phyloP scores from a whole-genome alignment of 129 eudicot genomes.

The Lactuca sativa region DNA sequence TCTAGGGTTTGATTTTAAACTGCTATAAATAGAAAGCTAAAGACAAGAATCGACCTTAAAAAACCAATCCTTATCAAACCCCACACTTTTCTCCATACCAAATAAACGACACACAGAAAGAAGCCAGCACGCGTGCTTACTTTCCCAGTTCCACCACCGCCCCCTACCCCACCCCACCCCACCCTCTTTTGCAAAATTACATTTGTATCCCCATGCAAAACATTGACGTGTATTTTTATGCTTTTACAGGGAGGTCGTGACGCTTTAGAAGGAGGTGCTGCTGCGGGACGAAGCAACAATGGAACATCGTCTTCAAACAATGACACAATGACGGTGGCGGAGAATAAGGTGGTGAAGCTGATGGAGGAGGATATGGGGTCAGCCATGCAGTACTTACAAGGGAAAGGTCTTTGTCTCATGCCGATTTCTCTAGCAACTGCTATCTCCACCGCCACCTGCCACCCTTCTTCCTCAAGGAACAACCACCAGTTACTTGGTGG shows the following conservation, averaged over 20 bases:
- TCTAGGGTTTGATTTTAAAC: background rate
- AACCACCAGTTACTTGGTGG: slow-evolving; percentile 38
- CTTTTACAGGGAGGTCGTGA: slow-evolving; percentile 42
- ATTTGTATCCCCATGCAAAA: slow-evolving; percentile 12
- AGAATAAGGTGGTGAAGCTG: slow-evolving; percentile 78
- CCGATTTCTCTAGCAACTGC: slow-evolving; percentile 95
- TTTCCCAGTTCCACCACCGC: slow-evolving; percentile 49
- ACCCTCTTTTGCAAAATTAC: slow-evolving; percentile 18
- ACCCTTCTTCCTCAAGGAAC: slow-evolving; percentile 48
- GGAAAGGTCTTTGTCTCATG: slow-evolving; percentile 94
- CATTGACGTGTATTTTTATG: background rate
- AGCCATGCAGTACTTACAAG: slow-evolving; percentile 92
- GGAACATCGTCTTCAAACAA: slow-evolving; percentile 51
- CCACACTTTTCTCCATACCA: slow-evolving; percentile 30
- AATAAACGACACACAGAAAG: slow-evolving; percentile 51
- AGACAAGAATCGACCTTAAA: background rate
- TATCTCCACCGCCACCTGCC: slow-evolving; percentile 78
- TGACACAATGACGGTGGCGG: slow-evolving; percentile 64
- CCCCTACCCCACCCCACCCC: slow-evolving; percentile 27
- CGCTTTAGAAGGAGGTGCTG: slow-evolving; percentile 27
- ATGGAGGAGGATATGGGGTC: slow-evolving; percentile 98
- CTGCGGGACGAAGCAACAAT: slow-evolving; percentile 31
- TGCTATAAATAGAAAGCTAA: slow-evolving; percentile 21
- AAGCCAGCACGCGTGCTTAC: slow-evolving; percentile 68
- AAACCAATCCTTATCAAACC: slow-evolving; percentile 19